Percentiles rank a stretch among this genome's conserved stretches.
Evolutionary conservation across 176 grass and related monocot species (phyloP).

Genomic region (Aegilops tauschii): DNA sequence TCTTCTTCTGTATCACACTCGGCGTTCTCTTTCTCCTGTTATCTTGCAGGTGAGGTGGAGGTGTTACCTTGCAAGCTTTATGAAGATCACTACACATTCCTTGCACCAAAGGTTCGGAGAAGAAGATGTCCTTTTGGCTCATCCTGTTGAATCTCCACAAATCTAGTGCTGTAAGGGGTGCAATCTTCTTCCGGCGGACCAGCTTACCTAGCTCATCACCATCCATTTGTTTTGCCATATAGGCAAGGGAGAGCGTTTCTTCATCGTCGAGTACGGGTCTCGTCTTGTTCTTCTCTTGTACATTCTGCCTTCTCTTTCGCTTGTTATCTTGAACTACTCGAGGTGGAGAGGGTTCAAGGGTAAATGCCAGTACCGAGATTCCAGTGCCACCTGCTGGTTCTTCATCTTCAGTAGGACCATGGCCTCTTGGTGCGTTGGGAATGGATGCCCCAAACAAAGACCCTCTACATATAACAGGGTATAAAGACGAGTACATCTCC

Average conservation of each 20-base stretch:
- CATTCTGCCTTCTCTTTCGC: constrained; percentile 17
- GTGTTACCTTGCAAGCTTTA: constrained; percentile 7
- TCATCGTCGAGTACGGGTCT: constrained; percentile 28
- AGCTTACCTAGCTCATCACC: constrained; percentile 30
- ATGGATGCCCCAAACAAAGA: constrained; percentile 12
- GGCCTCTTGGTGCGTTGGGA: constrained; percentile 1
- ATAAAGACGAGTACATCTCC: background rate
- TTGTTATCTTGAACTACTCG: constrained; percentile 33
- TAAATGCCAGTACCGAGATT: background rate
- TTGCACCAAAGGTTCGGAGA: constrained; percentile 54
- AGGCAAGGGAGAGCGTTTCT: constrained; percentile 43
- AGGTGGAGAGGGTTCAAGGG: constrained; percentile 49
- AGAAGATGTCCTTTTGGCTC: constrained; percentile 42
- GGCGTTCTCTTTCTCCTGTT: too few relatives aligned
- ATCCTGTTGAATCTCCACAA: constrained; percentile 46
- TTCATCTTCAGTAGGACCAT: constrained; percentile 19
- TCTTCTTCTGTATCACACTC: too few relatives aligned
- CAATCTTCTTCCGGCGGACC: constrained; percentile 53
- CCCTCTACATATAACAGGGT: background rate
- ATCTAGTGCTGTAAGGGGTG: constrained; percentile 52
- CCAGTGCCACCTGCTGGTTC: background rate
- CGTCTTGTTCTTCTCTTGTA: too few relatives aligned
- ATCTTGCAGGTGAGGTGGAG: too few relatives aligned
- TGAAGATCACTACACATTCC: constrained; percentile 51
- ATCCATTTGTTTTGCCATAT: constrained; percentile 47